Evolutionary conservation across 305 asterid genomes (phyloP).

Genomic region (Fraxinus paxiana): DNA sequence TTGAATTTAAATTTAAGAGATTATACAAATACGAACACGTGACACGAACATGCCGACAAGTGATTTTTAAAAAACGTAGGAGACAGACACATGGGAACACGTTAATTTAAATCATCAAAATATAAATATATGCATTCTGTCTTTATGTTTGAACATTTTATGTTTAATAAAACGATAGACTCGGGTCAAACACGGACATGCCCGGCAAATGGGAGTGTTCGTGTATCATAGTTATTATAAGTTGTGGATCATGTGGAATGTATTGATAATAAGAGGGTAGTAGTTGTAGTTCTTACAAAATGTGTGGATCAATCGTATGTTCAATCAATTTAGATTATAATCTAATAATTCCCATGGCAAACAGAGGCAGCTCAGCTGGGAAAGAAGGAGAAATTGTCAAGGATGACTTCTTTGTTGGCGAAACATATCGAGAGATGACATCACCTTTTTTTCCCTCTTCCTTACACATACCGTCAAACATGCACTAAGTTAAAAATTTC

Average conservation of each 20-base stretch:
- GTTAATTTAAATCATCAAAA: neutral
- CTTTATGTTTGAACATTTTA: neutral
- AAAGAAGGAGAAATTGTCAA: constrained; percentile 1
- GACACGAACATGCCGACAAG: neutral
- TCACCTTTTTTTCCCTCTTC: neutral
- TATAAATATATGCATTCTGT: neutral
- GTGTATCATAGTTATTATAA: neutral
- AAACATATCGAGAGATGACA: neutral
- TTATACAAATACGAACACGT: neutral
- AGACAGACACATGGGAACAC: neutral
- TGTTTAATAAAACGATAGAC: neutral
- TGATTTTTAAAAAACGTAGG: neutral
- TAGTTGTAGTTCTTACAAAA: neutral
- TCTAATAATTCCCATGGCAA: neutral
- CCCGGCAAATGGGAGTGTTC: neutral
- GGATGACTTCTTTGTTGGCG: constrained; percentile 3
- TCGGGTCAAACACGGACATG: neutral
- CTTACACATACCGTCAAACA: neutral
- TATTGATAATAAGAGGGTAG: neutral
- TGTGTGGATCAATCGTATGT: neutral
- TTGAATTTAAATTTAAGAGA: neutral
- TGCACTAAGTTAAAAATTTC: neutral
- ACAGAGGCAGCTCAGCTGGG: neutral
- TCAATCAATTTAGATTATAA: neutral
- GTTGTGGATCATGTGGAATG: neutral